Evolutionary conservation across 2,329 filamentous ascomycete species (phyloP).

Genomic region (Bertia moriformis): DNA sequence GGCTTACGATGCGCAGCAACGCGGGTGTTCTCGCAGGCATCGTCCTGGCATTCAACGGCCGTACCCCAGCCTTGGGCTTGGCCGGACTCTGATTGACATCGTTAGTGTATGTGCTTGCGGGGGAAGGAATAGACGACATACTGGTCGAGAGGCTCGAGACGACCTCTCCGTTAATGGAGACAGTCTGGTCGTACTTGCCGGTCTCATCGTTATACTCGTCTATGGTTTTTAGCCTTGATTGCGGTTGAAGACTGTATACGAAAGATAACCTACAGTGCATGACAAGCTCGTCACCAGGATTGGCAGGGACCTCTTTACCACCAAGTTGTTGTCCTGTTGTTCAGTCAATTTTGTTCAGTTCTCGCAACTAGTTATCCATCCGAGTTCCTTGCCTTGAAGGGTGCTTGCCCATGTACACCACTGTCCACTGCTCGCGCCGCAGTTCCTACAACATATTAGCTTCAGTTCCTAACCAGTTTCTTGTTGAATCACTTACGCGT

Average conservation of each 20-base stretch:
- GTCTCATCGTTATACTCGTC: constrained; percentile 15
- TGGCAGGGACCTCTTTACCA: constrained; percentile 11
- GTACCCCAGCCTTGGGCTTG: constrained; percentile 15
- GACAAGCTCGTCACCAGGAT: constrained; percentile 9
- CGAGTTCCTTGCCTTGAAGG: constrained; percentile 10
- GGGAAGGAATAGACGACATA: constrained; percentile 3
- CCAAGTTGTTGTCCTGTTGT: constrained; percentile 10
- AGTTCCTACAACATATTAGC: constrained; percentile 9
- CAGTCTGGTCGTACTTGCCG: constrained; percentile 13
- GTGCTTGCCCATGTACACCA: constrained; percentile 17
- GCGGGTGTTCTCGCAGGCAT: constrained; percentile 10
- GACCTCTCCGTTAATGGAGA: constrained; percentile 12
- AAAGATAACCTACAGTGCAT: constrained; percentile 12
- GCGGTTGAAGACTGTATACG: not conserved
- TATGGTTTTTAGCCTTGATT: constrained; percentile 3
- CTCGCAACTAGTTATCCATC: too few species aligned
- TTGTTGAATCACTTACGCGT: constrained; percentile 9
- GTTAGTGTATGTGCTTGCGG: not conserved
- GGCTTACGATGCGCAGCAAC: constrained; percentile 13
- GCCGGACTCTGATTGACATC: constrained; percentile 8
- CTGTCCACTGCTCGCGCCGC: constrained; percentile 12
- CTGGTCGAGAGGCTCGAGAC: constrained; percentile 13
- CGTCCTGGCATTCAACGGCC: constrained; percentile 15
- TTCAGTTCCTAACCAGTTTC: not conserved
- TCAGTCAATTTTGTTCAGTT: constrained; percentile 2